These are phyloP conservation scores for Chenopodium berlandieri DNA, from an alignment of 148 eudicot species.

Conservation along the genomic window DNA sequence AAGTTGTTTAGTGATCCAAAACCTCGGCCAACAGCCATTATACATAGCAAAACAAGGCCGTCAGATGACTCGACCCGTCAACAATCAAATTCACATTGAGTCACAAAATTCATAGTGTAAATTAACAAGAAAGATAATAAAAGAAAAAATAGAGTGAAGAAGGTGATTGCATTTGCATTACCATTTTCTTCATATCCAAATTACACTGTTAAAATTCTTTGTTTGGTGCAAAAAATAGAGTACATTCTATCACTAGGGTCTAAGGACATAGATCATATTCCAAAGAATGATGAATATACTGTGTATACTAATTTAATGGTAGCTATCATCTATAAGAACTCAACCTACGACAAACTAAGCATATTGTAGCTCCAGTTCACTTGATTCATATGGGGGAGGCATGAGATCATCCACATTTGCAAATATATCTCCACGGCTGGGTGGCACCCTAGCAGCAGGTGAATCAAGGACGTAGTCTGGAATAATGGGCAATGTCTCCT, in stretches of 20 bases:
- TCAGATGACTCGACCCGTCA: not conserved
- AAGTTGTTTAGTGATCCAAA: not conserved
- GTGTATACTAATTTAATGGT: not conserved
- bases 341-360: constrained; percentile 38
- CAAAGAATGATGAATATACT: constrained; percentile 5
- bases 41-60: not conserved
- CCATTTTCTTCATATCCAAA: not conserved
- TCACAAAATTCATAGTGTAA: not conserved
- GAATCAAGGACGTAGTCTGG: constrained; percentile 88
- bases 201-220: not conserved
- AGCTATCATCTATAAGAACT: not conserved
- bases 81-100: not conserved
- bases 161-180: not conserved
- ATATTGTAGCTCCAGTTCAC: constrained; percentile 48
- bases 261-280: not conserved
- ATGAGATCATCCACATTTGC: constrained; percentile 48
- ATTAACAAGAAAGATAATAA: not conserved
- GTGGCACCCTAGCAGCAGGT: constrained; percentile 45
- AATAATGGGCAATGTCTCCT: constrained; percentile 66
- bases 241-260: not conserved
- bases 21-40: not conserved
- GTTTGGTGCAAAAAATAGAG: not conserved
- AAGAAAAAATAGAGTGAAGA: not conserved
- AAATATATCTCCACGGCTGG: constrained; percentile 52
- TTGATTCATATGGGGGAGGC: constrained; percentile 64